phyloP scores from a whole-genome alignment of 2,329 filamentous ascomycete species.

The Colletotrichum graminicola region DNA sequence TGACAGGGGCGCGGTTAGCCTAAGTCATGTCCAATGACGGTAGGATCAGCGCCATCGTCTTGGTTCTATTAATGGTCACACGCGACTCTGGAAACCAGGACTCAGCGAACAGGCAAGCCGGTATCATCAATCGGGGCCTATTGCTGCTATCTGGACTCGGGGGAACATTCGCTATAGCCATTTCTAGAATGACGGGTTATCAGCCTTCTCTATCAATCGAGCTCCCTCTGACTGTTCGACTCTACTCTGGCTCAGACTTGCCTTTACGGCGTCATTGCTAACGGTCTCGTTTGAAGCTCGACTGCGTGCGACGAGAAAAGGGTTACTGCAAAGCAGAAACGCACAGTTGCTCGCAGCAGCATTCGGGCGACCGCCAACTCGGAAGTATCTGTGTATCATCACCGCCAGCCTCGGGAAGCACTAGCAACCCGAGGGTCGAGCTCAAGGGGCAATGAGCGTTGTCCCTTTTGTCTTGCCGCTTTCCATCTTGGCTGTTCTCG shows the following conservation, averaged over 20 bases:
- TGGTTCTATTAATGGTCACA: too few species aligned
- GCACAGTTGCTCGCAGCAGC: conserved; percentile 52
- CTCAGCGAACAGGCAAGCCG: background rate
- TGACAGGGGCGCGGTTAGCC: background rate
- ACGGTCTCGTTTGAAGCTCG: conserved; percentile 45
- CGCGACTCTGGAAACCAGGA: background rate
- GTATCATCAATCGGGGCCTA: background rate
- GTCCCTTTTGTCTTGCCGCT: conserved; percentile 77
- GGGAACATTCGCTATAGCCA: background rate
- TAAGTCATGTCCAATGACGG: background rate
- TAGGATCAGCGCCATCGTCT: background rate
- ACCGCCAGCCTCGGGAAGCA: conserved; percentile 58
- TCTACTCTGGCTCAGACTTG: conserved; percentile 70
- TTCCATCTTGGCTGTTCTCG: conserved; percentile 87
- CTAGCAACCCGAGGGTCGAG: conserved; percentile 15
- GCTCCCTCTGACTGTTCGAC: background rate
- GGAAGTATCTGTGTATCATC: conserved; percentile 85
- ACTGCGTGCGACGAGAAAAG: conserved; percentile 49
- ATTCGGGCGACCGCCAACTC: conserved; percentile 60
- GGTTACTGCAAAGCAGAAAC: conserved; percentile 66
- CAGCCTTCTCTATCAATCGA: background rate
- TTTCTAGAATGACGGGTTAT: background rate
- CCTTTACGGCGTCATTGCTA: conserved; percentile 69
- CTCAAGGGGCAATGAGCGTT: conserved; percentile 63
- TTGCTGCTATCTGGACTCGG: background rate